Percentiles rank a stretch among this genome's conserved stretches.
Conservation (phyloP, 352 stramenopile genomes). For the Phytophthora cactorum region DNA sequence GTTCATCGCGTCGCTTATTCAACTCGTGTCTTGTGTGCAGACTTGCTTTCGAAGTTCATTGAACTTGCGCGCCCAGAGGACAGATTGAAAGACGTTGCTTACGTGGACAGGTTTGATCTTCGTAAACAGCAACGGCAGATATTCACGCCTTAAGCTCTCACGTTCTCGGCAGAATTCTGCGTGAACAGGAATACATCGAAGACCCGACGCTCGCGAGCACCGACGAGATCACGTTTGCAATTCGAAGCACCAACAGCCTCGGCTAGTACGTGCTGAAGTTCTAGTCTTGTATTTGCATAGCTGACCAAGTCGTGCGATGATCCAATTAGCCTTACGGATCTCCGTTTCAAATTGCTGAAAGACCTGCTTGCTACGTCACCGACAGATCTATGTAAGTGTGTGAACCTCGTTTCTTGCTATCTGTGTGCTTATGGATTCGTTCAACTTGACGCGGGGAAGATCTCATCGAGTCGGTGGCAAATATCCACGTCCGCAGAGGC, state of each 20-base stretch:
- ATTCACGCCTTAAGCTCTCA: not conserved
- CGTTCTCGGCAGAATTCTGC: constrained; percentile 38
- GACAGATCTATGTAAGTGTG: constrained; percentile 41
- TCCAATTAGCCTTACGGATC: constrained; percentile 40
- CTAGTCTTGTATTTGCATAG: not conserved
- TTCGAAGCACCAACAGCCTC: constrained; percentile 44
- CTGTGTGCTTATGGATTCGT: not conserved
- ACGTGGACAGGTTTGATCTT: constrained; percentile 43
- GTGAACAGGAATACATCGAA: constrained; percentile 55
- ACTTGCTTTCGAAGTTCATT: constrained; percentile 43
- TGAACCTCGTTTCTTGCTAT: not conserved
- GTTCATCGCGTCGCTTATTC: not conserved
- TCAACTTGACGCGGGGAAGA: constrained; percentile 12
- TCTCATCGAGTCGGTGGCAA: constrained; percentile 51
- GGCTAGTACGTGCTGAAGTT: constrained; percentile 38
- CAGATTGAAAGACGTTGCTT: constrained; percentile 37
- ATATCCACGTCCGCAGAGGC: constrained; percentile 49
- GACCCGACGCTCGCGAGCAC: constrained; percentile 41
- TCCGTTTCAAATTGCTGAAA: constrained; percentile 47
- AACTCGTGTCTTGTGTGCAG: constrained; percentile 16
- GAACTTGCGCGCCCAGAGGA: constrained; percentile 34
- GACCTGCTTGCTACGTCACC: constrained; percentile 42
- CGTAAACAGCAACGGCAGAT: not conserved
- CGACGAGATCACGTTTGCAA: constrained; percentile 39
- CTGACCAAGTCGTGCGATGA: constrained; percentile 4